A percentile compares a stretch with the other conserved stretches of the same genome.
Evolutionary conservation across 2,329 filamentous ascomycete genomes (phyloP).

Genomic region (Pseudocercospora fijiensis): DNA sequence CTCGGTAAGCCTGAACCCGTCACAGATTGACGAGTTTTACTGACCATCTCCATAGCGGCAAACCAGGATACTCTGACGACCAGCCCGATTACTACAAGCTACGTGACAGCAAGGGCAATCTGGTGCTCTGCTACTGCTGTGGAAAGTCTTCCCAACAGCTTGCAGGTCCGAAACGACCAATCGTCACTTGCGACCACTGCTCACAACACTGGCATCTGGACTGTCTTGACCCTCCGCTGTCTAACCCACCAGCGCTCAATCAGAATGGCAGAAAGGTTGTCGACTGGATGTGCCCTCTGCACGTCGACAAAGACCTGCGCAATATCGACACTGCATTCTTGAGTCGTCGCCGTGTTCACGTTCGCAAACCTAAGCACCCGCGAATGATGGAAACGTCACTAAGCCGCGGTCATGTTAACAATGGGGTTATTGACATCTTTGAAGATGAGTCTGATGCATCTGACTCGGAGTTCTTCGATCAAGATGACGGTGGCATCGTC

Average conservation of each 20-base stretch:
- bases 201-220: constrained; percentile 85
- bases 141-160: constrained; percentile 55
- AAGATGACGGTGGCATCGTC: constrained; percentile 39
- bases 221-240: constrained; percentile 80
- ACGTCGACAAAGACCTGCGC: constrained; percentile 72
- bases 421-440: constrained; percentile 49
- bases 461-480: constrained; percentile 48
- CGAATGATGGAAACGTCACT: constrained; percentile 50
- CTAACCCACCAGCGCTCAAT: constrained; percentile 67
- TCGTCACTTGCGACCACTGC: constrained; percentile 85
- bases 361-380: constrained; percentile 53
- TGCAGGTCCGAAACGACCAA: constrained; percentile 58
- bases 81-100: constrained; percentile 35
- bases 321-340: constrained; percentile 50
- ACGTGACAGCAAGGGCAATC: constrained; percentile 69
- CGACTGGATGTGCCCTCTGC: constrained; percentile 86
- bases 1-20: constrained; percentile 51
- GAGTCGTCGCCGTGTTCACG: constrained; percentile 41
- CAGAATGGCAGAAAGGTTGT: constrained; percentile 56
- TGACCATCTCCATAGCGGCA: constrained; percentile 22
- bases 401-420: constrained; percentile 60
- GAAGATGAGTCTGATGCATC: constrained; percentile 46
- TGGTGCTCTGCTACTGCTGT: constrained; percentile 76
- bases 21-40: constrained; percentile 10
- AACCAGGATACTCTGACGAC: constrained; percentile 48